phyloP scores from a whole-genome alignment of 176 grass and related monocot genomes.

The Avena eriantha region DNA sequence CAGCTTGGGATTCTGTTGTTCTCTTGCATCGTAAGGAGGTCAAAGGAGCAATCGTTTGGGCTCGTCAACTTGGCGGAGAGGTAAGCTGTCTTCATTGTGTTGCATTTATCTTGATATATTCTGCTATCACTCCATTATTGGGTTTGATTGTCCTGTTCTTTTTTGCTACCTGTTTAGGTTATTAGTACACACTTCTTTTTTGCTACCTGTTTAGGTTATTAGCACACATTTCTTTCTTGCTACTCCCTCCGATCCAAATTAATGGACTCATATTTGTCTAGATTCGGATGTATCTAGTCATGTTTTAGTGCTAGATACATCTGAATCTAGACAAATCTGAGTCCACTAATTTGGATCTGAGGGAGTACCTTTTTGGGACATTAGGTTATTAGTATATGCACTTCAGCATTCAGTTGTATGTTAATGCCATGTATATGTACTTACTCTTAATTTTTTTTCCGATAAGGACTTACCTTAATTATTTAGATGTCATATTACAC shows the following conservation, averaged over 20 bases:
- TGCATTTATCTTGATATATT: conserved; percentile 17
- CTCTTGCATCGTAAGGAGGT: conserved; percentile 79
- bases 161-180: not conserved
- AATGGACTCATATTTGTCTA: no score
- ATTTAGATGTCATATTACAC: not conserved
- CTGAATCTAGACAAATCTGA: no score
- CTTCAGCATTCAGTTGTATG: conserved; percentile 3
- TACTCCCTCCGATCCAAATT: no score
- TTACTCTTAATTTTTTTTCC: not conserved
- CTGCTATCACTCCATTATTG: not conserved
- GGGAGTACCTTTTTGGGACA: not conserved
- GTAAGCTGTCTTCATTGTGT: conserved; percentile 44
- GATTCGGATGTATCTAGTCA: no score
- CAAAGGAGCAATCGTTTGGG: conserved; percentile 78
- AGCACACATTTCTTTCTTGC: no score
- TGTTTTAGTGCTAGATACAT: no score
- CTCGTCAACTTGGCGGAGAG: conserved; percentile 97
- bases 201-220: not conserved
- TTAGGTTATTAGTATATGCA: no score
- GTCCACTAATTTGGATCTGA: no score
- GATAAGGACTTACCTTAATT: not conserved
- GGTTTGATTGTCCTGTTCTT: conserved; percentile 26
- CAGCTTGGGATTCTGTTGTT: conserved; percentile 69
- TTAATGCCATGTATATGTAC: not conserved
- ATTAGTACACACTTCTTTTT: not conserved